Base-by-base conservation (phyloP, 768 basidiomycete genomes). In the Leccinum longicurvipes region DNA sequence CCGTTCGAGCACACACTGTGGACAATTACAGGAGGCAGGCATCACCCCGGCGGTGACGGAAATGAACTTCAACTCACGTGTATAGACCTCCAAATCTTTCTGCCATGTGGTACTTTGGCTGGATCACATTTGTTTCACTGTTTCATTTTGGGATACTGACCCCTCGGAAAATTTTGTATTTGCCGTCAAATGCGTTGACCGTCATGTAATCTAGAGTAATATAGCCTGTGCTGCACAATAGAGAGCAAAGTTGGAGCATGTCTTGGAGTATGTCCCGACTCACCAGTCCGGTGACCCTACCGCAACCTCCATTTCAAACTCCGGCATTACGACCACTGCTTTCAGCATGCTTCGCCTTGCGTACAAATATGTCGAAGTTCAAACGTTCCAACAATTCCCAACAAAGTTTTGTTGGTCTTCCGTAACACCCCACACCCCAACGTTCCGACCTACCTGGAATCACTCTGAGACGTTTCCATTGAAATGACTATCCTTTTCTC, bases 401-500 rank as follows among this genome's bases (percentile, higher is more conserved):
- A 62, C 19, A 41, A 56, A 34, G 36, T 45, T 47, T 31, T 31
- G 36, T 12, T 28, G 10, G 11, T 50, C 49, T 45, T 53, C 49
- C 59, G 57, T 54, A 36, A 29, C 47, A 48, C 24, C 19, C 54
- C 29, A 29, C 47, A 48, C 24, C 19, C 54, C 29, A 46, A 29
- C 56, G 44, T 47, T 51, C 23, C 42, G 34, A 53, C 54, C 32
- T 10, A 42, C 42, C 53, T 31, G 39, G 36, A 42, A 24, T 19
- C 15, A 56, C 28, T 39, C 36, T 29, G 39, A 53, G 32, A 44
- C 56, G 3, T 41, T 47, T 41, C 34, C 45, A 34, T 25, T 14
- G 36, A 11, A 11, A 86, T 87, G 85, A 85, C 85, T 28, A 74
- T 85, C 42, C 77, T 81, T 56, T 87, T 87, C 70, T 76, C 73